Evolutionary conservation across 352 stramenopile genomes (phyloP).

Genomic region (Globisporangium camurandrum): DNA sequence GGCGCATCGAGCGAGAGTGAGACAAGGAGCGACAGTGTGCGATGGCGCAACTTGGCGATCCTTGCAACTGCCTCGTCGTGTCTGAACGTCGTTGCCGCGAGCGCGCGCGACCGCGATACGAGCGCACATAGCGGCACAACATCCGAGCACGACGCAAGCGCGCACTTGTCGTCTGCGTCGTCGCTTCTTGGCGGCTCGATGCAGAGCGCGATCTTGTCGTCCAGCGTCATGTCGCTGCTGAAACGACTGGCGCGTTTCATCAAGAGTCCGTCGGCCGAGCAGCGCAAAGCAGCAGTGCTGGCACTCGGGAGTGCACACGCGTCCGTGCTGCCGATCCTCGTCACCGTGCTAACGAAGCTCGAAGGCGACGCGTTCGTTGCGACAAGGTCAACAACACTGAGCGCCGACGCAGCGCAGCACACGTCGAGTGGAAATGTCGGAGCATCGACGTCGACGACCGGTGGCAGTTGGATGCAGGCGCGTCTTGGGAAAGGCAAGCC

Average conservation of each 20-base stretch:
- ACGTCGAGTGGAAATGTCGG: no score
- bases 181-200: slow-evolving; percentile 12
- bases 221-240: slow-evolving; percentile 34
- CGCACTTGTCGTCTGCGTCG: background rate
- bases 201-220: slow-evolving; percentile 29
- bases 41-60: slow-evolving; percentile 63
- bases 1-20: background rate
- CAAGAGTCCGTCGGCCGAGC: slow-evolving; percentile 41
- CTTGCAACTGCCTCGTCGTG: slow-evolving; percentile 43
- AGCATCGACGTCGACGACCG: background rate
- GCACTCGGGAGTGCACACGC: slow-evolving; percentile 35
- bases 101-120: background rate
- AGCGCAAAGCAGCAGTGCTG: slow-evolving; percentile 47
- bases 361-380: slow-evolving; percentile 41
- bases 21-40: slow-evolving; percentile 21
- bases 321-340: slow-evolving; percentile 25
- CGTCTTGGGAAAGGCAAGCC: slow-evolving; percentile 9
- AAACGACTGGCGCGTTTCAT: slow-evolving; percentile 48
- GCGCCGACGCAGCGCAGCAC: background rate
- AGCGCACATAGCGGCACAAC: background rate
- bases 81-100: slow-evolving; percentile 19
- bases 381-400: no score
- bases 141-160: background rate
- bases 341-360: slow-evolving; percentile 44
- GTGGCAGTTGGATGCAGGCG: slow-evolving; percentile 8